These are phyloP conservation scores for Botrytis paeoniae DNA, from an alignment of 2,329 filamentous ascomycete species.

Conservation along the genomic window DNA sequence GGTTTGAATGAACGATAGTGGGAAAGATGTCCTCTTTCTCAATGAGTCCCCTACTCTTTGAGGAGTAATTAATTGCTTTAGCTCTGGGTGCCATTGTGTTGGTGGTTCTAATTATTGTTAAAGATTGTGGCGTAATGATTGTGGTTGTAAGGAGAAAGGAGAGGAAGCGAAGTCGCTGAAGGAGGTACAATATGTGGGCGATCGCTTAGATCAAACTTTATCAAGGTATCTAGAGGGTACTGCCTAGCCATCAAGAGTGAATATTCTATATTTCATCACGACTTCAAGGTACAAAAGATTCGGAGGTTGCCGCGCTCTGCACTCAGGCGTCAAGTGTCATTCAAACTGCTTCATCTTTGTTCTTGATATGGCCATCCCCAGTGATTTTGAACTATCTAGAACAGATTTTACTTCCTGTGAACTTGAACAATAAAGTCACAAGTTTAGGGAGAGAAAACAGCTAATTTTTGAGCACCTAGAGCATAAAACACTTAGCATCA, in stretches of 20 bases:
- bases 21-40: neutral
- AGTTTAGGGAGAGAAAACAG: neutral
- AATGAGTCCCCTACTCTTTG: neutral
- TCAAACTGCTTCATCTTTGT: neutral
- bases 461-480: neutral
- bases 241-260: neutral
- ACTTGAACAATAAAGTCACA: neutral
- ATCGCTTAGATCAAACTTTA: neutral
- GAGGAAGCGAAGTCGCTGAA: constrained; percentile 1
- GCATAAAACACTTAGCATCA: neutral
- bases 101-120: neutral
- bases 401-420: neutral
- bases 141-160: neutral
- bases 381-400: no score
- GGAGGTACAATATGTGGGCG: neutral
- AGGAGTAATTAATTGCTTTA: neutral
- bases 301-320: neutral
- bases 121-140: constrained; percentile 3
- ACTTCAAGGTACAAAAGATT: neutral
- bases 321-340: neutral
- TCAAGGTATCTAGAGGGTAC: neutral
- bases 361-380: neutral
- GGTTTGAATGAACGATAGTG: neutral
- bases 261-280: neutral
- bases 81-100: neutral